Evolutionary conservation across 2,329 filamentous ascomycete genomes (phyloP), one percentile per base, ranked within the genome.

Genomic region (Monosporascus sp.): DNA sequence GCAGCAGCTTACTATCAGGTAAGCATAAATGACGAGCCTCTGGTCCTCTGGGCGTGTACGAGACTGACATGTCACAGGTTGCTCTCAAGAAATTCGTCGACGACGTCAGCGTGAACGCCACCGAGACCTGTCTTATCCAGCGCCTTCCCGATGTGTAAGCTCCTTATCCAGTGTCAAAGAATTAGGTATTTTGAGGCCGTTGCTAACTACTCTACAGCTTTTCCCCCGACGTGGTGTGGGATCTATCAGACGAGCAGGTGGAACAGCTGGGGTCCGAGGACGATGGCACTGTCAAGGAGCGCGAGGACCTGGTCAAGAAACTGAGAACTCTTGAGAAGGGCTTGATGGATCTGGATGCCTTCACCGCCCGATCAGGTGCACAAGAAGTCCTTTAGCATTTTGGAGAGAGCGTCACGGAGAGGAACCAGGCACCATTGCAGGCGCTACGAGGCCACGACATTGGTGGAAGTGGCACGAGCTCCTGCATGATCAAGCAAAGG

Each of bases 41-140:
- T n/a, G 14, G 27, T 3, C 6, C 6, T 3, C 22, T 7, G 17
- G 7, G 6, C 38, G 37, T 8, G 24, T 3, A 20, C 5, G 25
- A 27, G 11, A 46, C 52, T 58, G 41, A 62, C 18, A 11, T 1
- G 50, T 1, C n/a, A n/a, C 22, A 65, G 63, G 57, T 64, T 35
- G 63, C 62, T 1, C 43, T 64, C 17, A 63, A 63, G 38, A 65
- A 63, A n/a, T 65, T 64, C 49, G 59, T 53, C 25, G 63, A 65
- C 39, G 63, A 65, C 22, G 46, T 64, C 15, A 64, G 62, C 48
- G 62, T 63, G 14, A 57, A 64, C 31, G 63, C 60, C 15, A 60
- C 64, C 17, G 63, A 65, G 52, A 49, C 56, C 3, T 64, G 62
- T 39, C 55, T 65, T 17, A 55, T 65, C 6, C 61, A 63, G 38